Evolutionary conservation across 2,329 filamentous ascomycete genomes (phyloP).

Genomic region (Claviceps arundinis): DNA sequence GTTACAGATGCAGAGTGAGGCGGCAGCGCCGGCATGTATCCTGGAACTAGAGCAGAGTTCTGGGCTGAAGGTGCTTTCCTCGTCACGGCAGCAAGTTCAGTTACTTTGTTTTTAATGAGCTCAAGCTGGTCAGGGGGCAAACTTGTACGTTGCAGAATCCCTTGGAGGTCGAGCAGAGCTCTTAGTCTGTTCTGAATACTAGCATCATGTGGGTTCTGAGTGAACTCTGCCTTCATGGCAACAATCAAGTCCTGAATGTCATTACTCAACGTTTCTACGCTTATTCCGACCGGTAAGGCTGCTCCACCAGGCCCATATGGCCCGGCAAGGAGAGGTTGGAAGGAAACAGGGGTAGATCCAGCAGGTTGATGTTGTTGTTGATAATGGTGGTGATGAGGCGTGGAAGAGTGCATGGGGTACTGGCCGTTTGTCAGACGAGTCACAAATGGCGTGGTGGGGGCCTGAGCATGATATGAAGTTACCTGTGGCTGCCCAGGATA

Average conservation of each 20-base stretch:
- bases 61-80: slow-evolving; percentile 36
- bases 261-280: slow-evolving; percentile 63
- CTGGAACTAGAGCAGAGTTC: slow-evolving; percentile 26
- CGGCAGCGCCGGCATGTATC: slow-evolving; percentile 17
- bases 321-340: slow-evolving; percentile 27
- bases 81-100: slow-evolving; percentile 54
- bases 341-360: slow-evolving; percentile 23
- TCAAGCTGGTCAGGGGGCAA: slow-evolving; percentile 71
- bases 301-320: slow-evolving; percentile 19
- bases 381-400: slow-evolving; percentile 5
- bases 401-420: slow-evolving; percentile 27
- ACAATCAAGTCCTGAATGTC: slow-evolving; percentile 72
- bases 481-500: slow-evolving; percentile 18
- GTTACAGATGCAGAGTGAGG: slow-evolving; percentile 22
- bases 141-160: slow-evolving; percentile 58
- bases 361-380: slow-evolving; percentile 26
- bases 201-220: slow-evolving; percentile 61
- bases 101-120: slow-evolving; percentile 74
- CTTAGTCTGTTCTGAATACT: slow-evolving; percentile 67
- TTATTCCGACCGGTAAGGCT: slow-evolving; percentile 34
- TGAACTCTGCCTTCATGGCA: slow-evolving; percentile 59
- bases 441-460: not conserved
- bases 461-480: slow-evolving; percentile 5
- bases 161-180: slow-evolving; percentile 73
- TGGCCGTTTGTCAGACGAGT: slow-evolving; percentile 1